Conservation (phyloP, 371 early-diverging fungal species). For the Mucor irregularis region DNA sequence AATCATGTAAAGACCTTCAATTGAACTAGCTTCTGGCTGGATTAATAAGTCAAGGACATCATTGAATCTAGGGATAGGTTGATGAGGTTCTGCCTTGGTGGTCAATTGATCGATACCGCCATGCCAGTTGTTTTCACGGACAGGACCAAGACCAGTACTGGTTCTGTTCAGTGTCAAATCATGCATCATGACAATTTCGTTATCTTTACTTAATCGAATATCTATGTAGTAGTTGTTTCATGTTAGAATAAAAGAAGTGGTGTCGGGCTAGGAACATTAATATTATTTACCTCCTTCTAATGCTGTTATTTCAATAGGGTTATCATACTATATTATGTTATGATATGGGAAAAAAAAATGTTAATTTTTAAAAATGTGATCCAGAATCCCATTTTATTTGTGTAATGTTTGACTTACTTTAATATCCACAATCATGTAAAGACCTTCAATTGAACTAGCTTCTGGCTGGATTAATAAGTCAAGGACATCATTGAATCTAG, state of each 20-base stretch:
- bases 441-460: constrained; percentile 37
- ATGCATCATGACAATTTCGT: constrained; percentile 67
- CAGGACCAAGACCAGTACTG: constrained; percentile 55
- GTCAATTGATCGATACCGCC: constrained; percentile 59
- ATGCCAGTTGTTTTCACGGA: constrained; percentile 52
- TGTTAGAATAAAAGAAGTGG: no score
- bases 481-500: constrained; percentile 59
- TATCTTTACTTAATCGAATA: constrained; percentile 62
- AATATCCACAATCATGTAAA: constrained; percentile 64
- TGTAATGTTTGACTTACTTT: constrained; percentile 38
- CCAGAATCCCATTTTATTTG: background rate
- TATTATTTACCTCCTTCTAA: constrained; percentile 36
- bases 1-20: constrained; percentile 51
- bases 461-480: constrained; percentile 50
- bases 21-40: constrained; percentile 39
- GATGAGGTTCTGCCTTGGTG: constrained; percentile 49
- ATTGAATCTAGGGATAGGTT: constrained; percentile 54
- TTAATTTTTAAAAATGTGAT: background rate
- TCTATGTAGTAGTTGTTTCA: no score
- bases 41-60: constrained; percentile 60
- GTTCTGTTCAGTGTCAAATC: constrained; percentile 60
- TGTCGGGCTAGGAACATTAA: constrained; percentile 15
- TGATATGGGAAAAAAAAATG: background rate
- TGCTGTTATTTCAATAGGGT: constrained; percentile 48
- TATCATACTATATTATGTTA: constrained; percentile 44